phyloP scores from a whole-genome alignment of 371 early-diverging fungal species.

The Lichtheimia ornata region DNA sequence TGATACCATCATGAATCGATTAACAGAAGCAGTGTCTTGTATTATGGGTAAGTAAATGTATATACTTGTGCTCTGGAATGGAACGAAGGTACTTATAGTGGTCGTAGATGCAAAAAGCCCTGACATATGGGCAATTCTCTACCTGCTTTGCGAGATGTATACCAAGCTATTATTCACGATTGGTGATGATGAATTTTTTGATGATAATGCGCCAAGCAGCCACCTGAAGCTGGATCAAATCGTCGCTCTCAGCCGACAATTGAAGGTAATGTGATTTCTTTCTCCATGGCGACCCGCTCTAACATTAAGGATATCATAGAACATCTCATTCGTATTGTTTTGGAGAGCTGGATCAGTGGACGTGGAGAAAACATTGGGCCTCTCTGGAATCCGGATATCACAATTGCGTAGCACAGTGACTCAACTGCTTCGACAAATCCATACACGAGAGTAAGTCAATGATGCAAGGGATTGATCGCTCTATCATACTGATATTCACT shows the following conservation, averaged over 20 bases:
- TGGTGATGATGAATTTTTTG: conserved; percentile 85
- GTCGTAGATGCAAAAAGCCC: conserved; percentile 21
- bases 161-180: conserved; percentile 74
- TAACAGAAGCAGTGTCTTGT: conserved; percentile 4
- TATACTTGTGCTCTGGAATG: not conserved
- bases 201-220: conserved; percentile 37
- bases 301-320: conserved; percentile 34
- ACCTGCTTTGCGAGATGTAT: conserved; percentile 74
- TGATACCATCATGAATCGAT: conserved; percentile 9
- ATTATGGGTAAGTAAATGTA: conserved; percentile 20
- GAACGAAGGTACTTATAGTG: not conserved
- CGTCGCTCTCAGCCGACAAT: conserved; percentile 51
- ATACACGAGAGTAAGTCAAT: conserved; percentile 73
- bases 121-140: conserved; percentile 59
- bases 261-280: conserved; percentile 49
- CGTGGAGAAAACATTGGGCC: conserved; percentile 39
- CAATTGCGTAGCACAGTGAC: conserved; percentile 67
- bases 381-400: conserved; percentile 50
- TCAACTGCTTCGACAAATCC: conserved; percentile 75
- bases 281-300: conserved; percentile 1
- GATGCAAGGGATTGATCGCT: not conserved
- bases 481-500: not conserved
- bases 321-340: conserved; percentile 71
- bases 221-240: conserved; percentile 54
- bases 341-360: conserved; percentile 58